A percentile compares a stretch with the other conserved stretches of the same genome.
These are phyloP conservation scores for Asparagopsis taxiformis DNA, from an alignment of 31 red algal genomes.

Conservation along the genomic window DNA sequence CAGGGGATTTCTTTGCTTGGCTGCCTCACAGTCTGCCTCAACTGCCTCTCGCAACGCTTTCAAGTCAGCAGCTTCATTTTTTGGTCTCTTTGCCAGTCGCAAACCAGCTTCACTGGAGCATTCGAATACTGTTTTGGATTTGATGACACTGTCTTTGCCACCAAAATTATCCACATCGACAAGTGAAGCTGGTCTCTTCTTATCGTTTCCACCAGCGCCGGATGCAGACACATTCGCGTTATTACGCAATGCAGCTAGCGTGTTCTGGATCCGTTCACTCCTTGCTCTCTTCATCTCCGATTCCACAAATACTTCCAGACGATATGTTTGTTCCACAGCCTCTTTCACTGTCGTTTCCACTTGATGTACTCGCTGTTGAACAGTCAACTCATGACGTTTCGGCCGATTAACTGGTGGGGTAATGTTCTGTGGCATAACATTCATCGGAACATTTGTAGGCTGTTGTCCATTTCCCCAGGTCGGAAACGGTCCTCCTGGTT, in stretches of 20 bases:
- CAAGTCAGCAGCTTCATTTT: conserved; percentile 55
- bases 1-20: conserved; percentile 35
- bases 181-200: conserved; percentile 33
- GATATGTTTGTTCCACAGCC: conserved; percentile 5
- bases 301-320: conserved; percentile 1
- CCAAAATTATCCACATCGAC: conserved; percentile 64
- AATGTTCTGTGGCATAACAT: too few species aligned
- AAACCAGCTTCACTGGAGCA: conserved; percentile 47
- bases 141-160: conserved; percentile 28
- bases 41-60: conserved; percentile 69
- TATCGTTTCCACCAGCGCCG: conserved; percentile 12
- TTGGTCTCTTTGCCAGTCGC: conserved; percentile 67
- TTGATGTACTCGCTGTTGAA: conserved; percentile 6
- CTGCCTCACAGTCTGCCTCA: conserved; percentile 61
- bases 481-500: too few species aligned
- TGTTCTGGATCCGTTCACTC: conserved; percentile 68
- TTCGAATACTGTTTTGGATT: conserved; percentile 72
- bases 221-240: conserved; percentile 25
- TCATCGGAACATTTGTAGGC: too few species aligned
- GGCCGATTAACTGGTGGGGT: not conserved
- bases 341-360: conserved; percentile 13
- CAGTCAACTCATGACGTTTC: not conserved
- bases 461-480: too few species aligned
- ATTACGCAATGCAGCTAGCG: conserved; percentile 57
- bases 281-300: conserved; percentile 44